Conservation (phyloP, 768 basidiomycete species). For the Boletus eberwhitei region DNA sequence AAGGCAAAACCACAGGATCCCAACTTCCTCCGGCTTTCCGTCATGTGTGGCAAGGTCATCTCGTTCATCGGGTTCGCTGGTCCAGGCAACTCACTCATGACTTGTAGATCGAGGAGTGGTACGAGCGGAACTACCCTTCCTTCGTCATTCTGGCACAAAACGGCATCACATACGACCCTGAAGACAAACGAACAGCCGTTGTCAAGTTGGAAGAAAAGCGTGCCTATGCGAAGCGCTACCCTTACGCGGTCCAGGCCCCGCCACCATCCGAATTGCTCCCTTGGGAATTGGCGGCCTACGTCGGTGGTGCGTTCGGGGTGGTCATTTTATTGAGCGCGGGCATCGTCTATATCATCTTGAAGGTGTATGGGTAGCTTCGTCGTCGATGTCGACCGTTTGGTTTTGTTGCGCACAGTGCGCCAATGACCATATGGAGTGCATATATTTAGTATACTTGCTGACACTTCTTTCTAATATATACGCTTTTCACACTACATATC, state of each 20-base stretch:
- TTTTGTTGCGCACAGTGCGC: background rate
- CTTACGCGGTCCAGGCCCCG: background rate
- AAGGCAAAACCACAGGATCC: conserved; percentile 81
- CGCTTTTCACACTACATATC: background rate
- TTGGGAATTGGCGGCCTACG: conserved; percentile 32
- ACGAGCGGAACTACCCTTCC: conserved; percentile 89
- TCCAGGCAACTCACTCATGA: conserved; percentile 3
- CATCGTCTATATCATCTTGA: conserved; percentile 24
- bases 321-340: conserved; percentile 26
- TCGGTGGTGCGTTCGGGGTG: conserved; percentile 25
- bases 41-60: conserved; percentile 79
- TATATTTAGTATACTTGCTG: background rate
- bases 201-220: conserved; percentile 43
- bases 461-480: conserved; percentile 1
- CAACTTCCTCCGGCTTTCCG: conserved; percentile 75
- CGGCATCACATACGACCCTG: conserved; percentile 39
- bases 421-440: background rate
- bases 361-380: conserved; percentile 18
- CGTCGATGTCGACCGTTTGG: background rate
- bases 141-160: conserved; percentile 50
- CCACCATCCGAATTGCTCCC: conserved; percentile 14
- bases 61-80: background rate
- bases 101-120: conserved; percentile 86
- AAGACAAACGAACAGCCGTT: conserved; percentile 57
- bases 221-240: conserved; percentile 30